Percentiles rank a stretch among this genome's conserved stretches.
These are phyloP conservation scores for Suhomyces bolitotheri DNA, from an alignment of 1,139 yeast species.

Conservation along the genomic window DNA sequence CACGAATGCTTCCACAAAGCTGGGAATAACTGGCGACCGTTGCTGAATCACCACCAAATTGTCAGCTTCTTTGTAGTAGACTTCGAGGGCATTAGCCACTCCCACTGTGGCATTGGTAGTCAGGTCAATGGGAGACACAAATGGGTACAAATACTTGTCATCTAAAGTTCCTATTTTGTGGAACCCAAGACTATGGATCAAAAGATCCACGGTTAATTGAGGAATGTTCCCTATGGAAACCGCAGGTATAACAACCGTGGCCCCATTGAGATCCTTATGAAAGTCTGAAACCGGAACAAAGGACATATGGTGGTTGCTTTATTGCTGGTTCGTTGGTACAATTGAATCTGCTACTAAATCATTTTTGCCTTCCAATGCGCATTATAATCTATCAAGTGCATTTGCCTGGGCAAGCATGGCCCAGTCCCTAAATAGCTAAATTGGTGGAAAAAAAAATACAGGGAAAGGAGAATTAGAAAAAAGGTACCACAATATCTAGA, in stretches of 20 bases:
- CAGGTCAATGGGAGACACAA: constrained; percentile 75
- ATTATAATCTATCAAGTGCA: neutral
- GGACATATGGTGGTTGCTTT: constrained; percentile 1
- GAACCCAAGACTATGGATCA: constrained; percentile 62
- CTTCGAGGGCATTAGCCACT: constrained; percentile 62
- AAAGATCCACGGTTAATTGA: constrained; percentile 73
- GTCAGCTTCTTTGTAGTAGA: constrained; percentile 41
- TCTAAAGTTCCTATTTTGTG: constrained; percentile 56
- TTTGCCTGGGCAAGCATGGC: too few relatives aligned
- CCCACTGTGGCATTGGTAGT: constrained; percentile 26
- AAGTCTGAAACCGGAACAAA: constrained; percentile 2
- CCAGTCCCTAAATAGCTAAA: too few relatives aligned
- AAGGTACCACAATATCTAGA: too few relatives aligned
- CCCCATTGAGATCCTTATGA: constrained; percentile 47
- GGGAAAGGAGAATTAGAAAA: too few relatives aligned
- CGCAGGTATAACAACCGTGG: constrained; percentile 63
- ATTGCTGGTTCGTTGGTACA: neutral
- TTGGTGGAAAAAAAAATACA: too few relatives aligned
- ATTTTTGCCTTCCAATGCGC: neutral
- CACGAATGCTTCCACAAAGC: constrained; percentile 54
- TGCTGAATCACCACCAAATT: constrained; percentile 69
- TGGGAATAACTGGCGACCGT: constrained; percentile 80
- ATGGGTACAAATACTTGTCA: constrained; percentile 69
- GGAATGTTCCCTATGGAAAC: constrained; percentile 90
- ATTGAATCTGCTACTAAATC: neutral